Evolutionary conservation across 768 basidiomycete species (phyloP).

Genomic region (Tulasnella sp.): DNA sequence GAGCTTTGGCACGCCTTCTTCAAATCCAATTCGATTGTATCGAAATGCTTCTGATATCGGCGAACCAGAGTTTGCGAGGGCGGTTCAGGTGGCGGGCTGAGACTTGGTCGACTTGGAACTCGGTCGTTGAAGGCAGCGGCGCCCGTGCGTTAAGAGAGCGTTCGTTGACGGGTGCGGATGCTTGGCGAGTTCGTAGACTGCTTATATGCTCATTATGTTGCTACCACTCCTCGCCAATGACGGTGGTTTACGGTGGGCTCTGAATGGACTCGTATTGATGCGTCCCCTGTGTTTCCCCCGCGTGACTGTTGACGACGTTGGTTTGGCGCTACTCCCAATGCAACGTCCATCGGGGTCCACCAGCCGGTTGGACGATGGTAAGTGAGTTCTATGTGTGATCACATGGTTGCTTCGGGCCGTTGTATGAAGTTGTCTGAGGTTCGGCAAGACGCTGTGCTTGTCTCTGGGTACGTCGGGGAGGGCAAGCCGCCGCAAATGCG

Average conservation of each 20-base stretch:
- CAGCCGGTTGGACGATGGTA: too few species aligned
- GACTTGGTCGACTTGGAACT: constrained; percentile 24
- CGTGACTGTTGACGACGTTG: too few species aligned
- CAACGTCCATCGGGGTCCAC: too few species aligned
- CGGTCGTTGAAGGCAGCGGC: not conserved
- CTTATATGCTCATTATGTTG: not conserved
- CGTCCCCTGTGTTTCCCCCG: too few species aligned
- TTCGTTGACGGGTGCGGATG: constrained; percentile 12
- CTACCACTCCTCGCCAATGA: not conserved
- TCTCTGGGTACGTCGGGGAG: not conserved
- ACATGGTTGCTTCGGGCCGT: constrained; percentile 11
- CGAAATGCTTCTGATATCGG: not conserved
- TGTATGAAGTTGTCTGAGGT: constrained; percentile 17
- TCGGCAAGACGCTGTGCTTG: not conserved
- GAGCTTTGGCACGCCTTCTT: constrained; percentile 17
- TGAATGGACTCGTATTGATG: too few species aligned
- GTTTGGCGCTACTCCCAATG: too few species aligned
- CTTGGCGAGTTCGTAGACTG: not conserved
- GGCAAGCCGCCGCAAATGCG: constrained; percentile 27
- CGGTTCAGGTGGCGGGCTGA: not conserved
- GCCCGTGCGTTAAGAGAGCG: not conserved
- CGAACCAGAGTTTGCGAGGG: constrained; percentile 4
- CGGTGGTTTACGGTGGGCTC: too few species aligned
- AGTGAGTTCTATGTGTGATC: too few species aligned
- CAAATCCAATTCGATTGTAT: not conserved